These are phyloP conservation scores for Pythium monospermum DNA, from an alignment of 352 stramenopile species.

Conservation along the genomic window DNA sequence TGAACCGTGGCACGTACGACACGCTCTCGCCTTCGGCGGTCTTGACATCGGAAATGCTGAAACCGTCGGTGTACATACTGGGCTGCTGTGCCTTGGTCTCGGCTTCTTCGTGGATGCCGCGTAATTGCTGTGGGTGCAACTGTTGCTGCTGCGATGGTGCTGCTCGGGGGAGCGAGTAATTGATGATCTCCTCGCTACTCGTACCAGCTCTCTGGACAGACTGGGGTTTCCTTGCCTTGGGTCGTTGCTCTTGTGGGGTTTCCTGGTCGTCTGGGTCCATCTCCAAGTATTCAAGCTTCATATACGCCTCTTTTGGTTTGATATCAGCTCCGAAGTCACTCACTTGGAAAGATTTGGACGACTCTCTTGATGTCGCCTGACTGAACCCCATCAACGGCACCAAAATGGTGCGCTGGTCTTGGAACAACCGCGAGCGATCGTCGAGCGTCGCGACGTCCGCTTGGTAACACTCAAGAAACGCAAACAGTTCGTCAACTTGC, in stretches of 20 bases:
- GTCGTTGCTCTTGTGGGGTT: too few relatives aligned
- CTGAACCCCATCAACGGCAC: conserved; percentile 27
- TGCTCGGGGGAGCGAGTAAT: too few relatives aligned
- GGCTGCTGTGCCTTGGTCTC: too few relatives aligned
- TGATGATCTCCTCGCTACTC: too few relatives aligned
- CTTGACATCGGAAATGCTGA: conserved; percentile 2
- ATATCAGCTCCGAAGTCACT: conserved; percentile 4
- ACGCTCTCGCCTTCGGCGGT: background rate
- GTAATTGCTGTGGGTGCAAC: background rate
- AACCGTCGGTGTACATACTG: conserved; percentile 1
- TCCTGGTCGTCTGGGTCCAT: too few relatives aligned
- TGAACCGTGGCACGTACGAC: conserved; percentile 9
- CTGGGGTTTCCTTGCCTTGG: too few relatives aligned
- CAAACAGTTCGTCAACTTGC: conserved; percentile 21
- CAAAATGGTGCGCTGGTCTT: conserved; percentile 26
- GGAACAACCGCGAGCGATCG: conserved; percentile 28
- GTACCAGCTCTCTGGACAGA: too few relatives aligned
- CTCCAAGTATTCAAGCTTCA: too few relatives aligned
- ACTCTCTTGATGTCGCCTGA: conserved; percentile 5
- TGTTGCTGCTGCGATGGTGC: background rate
- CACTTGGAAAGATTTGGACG: conserved; percentile 17
- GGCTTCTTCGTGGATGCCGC: too few relatives aligned
- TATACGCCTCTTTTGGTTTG: too few relatives aligned
- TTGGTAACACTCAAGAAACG: conserved; percentile 31
- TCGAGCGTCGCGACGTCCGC: conserved; percentile 21